Base-by-base conservation (phyloP, 2,329 filamentous ascomycete species). In the Mollisia scopiformis region DNA sequence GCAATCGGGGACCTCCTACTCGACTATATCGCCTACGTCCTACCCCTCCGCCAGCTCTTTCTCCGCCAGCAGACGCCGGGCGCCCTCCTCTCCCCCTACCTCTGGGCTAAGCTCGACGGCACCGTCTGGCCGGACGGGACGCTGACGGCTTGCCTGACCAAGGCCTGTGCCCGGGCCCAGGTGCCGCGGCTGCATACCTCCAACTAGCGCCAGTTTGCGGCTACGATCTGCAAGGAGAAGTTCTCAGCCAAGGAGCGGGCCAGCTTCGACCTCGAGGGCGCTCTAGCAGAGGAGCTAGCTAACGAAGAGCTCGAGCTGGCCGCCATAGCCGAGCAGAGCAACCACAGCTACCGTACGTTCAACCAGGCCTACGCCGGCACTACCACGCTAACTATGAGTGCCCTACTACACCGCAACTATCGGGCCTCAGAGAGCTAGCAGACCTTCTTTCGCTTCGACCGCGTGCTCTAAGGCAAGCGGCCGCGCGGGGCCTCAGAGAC, bases 1-100 rank as follows among this genome's bases (percentile, higher is more conserved):
- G 31, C 61, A 2, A 62, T 66, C 57, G 10, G 57, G 23, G 50
- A 67, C 46, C 43, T 67, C 0, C 16, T 67, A 7, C 47, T 67
- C 16, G 6, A 14, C 2, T 67, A 66, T 47, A 39, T 66, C 16
- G 50, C 23, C 28, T 52, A 54, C 30, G 35, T 66, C 10, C n/a
- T 62, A 1, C 61, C 51, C 3, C 49, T 67, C 19, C 23, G 37
- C 1, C 30, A 65, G 39, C 8, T 63, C 6, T 65, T 65, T 13
- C 35, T 65, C n/a, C n/a, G 28, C 6, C 14, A 62, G 49, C n/a
- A 57, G 28, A 53, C 35, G 1, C 54, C 19, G 11, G 2, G n/a
- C 30, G 39, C 53, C 11, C 7, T 65, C 1, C 59, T 67, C 21
- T 62, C 56, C 19, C 54, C 25, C 3, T 63, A 63, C 49, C 16